A percentile compares a stretch with the other conserved stretches of the same genome.
Conservation (phyloP, 441 rosid genomes). For the Gossypium schwendimanii region DNA sequence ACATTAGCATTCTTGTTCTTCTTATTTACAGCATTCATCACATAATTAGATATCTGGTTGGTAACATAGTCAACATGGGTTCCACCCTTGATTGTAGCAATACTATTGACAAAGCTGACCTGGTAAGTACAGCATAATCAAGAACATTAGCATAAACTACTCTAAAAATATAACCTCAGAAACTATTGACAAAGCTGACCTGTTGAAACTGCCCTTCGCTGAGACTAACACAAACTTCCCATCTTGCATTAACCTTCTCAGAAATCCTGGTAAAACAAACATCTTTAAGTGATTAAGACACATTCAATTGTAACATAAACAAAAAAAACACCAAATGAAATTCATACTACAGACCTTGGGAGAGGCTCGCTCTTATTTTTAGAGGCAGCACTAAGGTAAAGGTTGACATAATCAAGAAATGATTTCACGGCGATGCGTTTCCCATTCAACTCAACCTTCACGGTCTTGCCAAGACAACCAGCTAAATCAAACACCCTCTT, state of each 20-base stretch:
- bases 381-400: conserved; percentile 54
- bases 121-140: conserved; percentile 21
- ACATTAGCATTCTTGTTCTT: conserved; percentile 76
- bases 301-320: not conserved
- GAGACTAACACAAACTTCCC: conserved; percentile 78
- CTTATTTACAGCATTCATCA: conserved; percentile 66
- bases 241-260: conserved; percentile 68
- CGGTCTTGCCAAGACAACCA: conserved; percentile 93
- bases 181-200: conserved; percentile 30
- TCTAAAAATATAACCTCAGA: not conserved
- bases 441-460: conserved; percentile 84
- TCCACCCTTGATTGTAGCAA: conserved; percentile 93
- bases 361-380: conserved; percentile 33
- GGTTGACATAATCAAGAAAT: conserved; percentile 65
- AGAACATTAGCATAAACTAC: not conserved
- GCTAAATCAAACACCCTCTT: conserved; percentile 86
- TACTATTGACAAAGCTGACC: conserved; percentile 90
- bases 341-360: conserved; percentile 39
- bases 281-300: conserved; percentile 1
- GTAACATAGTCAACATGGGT: conserved; percentile 93
- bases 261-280: conserved; percentile 40
- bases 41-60: conserved; percentile 74
- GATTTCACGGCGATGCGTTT: conserved; percentile 60
- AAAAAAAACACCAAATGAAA: not conserved
- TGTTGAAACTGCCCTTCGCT: conserved; percentile 97